Percentiles rank a stretch among this genome's conserved stretches.
These are phyloP conservation scores for Chondrus crispus DNA, from an alignment of 23 red algal genomes.

Conservation along the genomic window DNA sequence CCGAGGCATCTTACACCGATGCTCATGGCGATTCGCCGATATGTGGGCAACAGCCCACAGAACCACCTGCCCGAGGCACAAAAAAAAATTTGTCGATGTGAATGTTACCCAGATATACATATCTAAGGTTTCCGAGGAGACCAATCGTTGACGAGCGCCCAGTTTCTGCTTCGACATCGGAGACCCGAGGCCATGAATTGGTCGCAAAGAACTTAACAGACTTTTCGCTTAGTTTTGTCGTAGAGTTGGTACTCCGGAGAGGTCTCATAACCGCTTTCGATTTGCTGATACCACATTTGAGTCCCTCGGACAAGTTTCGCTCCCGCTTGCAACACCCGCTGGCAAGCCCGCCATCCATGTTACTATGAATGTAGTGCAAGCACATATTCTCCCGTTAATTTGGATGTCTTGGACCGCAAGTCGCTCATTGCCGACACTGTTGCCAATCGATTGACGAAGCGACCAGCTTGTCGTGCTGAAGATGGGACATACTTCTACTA, in stretches of 20 bases:
- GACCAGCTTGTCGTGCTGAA: background rate
- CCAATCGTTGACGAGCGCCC: background rate
- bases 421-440: constrained; percentile 7
- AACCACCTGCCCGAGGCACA: background rate
- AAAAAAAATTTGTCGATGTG: background rate
- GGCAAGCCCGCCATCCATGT: background rate
- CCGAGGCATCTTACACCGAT: background rate
- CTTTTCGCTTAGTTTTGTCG: background rate
- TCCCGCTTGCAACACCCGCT: background rate
- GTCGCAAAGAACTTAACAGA: background rate
- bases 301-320: background rate
- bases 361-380: background rate
- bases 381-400: background rate
- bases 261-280: background rate
- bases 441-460: background rate
- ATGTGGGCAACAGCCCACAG: background rate
- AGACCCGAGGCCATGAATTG: background rate
- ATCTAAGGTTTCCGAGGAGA: background rate
- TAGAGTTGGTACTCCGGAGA: background rate
- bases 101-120: background rate
- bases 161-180: background rate
- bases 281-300: background rate
- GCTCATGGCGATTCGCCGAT: background rate
- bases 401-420: constrained; percentile 15
- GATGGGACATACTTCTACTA: background rate